Evolutionary conservation across 345 rosid genomes (phyloP).

Genomic region (Geranium rotundifolium): DNA sequence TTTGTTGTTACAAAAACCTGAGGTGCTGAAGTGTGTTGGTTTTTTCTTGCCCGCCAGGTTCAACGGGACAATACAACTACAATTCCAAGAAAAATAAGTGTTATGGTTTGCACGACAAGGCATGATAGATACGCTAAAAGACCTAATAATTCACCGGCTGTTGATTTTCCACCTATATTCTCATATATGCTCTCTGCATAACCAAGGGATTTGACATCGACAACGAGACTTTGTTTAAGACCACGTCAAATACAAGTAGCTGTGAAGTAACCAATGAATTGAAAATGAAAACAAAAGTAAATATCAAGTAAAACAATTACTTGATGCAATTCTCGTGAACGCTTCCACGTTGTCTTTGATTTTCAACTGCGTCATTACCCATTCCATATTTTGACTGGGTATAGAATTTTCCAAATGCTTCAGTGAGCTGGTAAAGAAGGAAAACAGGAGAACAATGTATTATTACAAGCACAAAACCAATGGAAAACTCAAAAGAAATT

Average conservation of each 20-base stretch:
- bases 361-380: conserved; percentile 46
- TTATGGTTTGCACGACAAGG: too few species aligned
- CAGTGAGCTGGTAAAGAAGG: conserved; percentile 50
- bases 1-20: conserved; percentile 36
- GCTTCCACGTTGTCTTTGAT: conserved; percentile 51
- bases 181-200: too few species aligned
- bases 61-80: conserved; percentile 57
- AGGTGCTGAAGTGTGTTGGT: conserved; percentile 77
- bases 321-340: conserved; percentile 80
- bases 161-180: too few species aligned
- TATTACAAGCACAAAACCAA: neutral
- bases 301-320: conserved; percentile 21
- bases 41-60: conserved; percentile 31
- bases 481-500: too few species aligned
- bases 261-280: neutral
- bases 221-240: too few species aligned
- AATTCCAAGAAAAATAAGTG: conserved; percentile 10
- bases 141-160: too few species aligned
- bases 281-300: too few species aligned
- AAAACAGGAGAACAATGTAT: neutral
- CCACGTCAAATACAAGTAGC: neutral
- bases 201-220: too few species aligned
- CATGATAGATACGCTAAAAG: too few species aligned
- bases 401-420: conserved; percentile 88
- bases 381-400: conserved; percentile 67